Percentiles rank a stretch among this genome's conserved stretches.
These are phyloP conservation scores for Prunus fruticosa DNA, from an alignment of 306 rosid genomes.

Conservation along the genomic window DNA sequence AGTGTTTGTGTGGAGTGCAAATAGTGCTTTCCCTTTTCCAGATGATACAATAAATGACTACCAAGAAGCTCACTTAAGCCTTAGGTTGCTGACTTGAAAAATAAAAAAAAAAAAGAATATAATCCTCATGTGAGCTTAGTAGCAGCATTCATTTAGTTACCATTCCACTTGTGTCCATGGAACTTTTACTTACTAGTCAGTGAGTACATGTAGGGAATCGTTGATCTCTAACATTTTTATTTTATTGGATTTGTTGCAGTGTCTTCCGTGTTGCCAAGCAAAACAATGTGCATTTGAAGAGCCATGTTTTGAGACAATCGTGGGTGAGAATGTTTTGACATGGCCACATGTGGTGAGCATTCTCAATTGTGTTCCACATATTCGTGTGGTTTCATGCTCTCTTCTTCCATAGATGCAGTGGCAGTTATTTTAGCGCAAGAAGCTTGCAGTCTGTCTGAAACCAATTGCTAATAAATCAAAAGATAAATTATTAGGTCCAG, in stretches of 20 bases:
- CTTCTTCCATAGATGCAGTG: not conserved
- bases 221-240: not conserved
- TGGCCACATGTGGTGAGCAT: slow-evolving; percentile 93
- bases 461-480: not conserved
- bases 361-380: not conserved
- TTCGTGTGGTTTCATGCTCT: not conserved
- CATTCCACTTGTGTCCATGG: not conserved
- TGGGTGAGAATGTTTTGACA: slow-evolving; percentile 91
- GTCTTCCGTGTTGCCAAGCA: slow-evolving; percentile 94
- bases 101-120: not conserved
- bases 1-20: not conserved
- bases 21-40: not conserved
- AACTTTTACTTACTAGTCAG: not conserved
- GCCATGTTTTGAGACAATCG: slow-evolving; percentile 87
- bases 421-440: not conserved
- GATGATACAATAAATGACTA: not conserved
- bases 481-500: not conserved
- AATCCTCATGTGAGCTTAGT: not conserved
- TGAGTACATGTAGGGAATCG: not conserved
- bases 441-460: not conserved
- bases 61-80: not conserved
- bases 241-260: slow-evolving; percentile 49
- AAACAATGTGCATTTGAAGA: slow-evolving; percentile 98
- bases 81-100: not conserved
- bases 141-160: not conserved